Percentiles rank a stretch among this genome's conserved stretches.
Conservation (phyloP, 345 rosid species). For the Euphorbia peplus region DNA sequence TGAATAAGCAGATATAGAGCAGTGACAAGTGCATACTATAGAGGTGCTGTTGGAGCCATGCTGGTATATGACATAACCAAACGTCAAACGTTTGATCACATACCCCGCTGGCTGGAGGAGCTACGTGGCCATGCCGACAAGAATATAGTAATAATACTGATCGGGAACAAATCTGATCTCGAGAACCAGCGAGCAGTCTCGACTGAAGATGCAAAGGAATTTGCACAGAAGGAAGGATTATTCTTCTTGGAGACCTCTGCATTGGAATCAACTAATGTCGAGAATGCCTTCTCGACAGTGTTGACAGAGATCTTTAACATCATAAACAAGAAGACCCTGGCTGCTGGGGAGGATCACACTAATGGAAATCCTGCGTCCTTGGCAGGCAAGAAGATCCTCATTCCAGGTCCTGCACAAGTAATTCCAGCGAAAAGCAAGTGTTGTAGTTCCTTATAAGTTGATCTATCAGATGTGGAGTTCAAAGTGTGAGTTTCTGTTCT, state of each 20-base stretch:
- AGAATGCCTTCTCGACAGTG: slow-evolving; percentile 61
- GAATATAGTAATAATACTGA: slow-evolving; percentile 71
- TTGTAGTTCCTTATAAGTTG: slow-evolving; percentile 47
- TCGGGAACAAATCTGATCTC: slow-evolving; percentile 72
- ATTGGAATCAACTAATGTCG: slow-evolving; percentile 64
- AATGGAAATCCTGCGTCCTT: slow-evolving; percentile 53
- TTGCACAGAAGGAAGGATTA: slow-evolving; percentile 74
- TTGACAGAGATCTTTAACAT: slow-evolving; percentile 68
- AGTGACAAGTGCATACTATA: slow-evolving; percentile 79
- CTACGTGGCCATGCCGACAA: slow-evolving; percentile 72
- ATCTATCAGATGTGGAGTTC: slow-evolving; percentile 3
- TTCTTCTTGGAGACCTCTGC: slow-evolving; percentile 84
- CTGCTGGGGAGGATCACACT: slow-evolving; percentile 49
- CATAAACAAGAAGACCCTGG: slow-evolving; percentile 73
- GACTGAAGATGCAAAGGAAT: slow-evolving; percentile 68
- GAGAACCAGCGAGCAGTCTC: slow-evolving; percentile 63
- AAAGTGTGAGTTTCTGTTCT: slow-evolving; percentile 9
- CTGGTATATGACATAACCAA: slow-evolving; percentile 71
- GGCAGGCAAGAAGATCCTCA: slow-evolving; percentile 61
- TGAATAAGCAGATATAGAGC: slow-evolving; percentile 59
- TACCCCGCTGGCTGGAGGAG: slow-evolving; percentile 84
- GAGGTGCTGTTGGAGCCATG: slow-evolving; percentile 95
- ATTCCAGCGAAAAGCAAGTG: slow-evolving; percentile 58
- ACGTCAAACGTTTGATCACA: slow-evolving; percentile 74
- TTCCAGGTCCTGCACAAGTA: slow-evolving; percentile 73